Evolutionary conservation across 257 asterid species (phyloP).

Genomic region (Lycium ferocissimum): DNA sequence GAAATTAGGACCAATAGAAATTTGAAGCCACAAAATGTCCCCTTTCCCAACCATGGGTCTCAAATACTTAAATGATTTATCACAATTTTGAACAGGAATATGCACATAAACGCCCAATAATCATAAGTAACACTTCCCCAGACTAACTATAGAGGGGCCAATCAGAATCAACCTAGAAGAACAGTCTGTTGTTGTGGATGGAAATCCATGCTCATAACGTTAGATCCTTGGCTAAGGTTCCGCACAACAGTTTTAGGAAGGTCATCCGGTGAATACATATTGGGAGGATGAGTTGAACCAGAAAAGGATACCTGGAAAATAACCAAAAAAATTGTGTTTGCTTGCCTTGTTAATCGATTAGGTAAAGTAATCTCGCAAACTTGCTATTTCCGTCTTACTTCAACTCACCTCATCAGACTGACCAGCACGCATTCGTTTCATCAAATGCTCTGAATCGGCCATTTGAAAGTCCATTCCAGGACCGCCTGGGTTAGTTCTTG

Average conservation of each 20-base stretch:
- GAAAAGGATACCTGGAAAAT: conserved; percentile 78
- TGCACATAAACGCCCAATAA: conserved; percentile 23
- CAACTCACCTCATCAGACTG: conserved; percentile 79
- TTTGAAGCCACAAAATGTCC: not conserved
- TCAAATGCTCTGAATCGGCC: conserved; percentile 84
- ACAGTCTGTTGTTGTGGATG: conserved; percentile 96
- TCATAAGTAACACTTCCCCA: conserved; percentile 4
- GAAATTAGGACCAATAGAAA: conserved; percentile 7
- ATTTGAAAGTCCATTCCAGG: conserved; percentile 91
- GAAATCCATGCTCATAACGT: conserved; percentile 98
- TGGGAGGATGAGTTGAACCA: conserved; percentile 78
- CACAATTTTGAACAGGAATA: not conserved
- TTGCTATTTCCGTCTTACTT: conserved; percentile 18
- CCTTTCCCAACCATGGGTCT: conserved; percentile 19
- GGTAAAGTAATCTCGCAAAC: conserved; percentile 10
- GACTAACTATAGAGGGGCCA: conserved; percentile 1
- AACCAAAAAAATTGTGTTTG: conserved; percentile 31
- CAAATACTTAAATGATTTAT: conserved; percentile 9
- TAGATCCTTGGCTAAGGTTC: conserved; percentile 92
- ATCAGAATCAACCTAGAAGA: conserved; percentile 71
- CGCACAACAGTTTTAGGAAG: conserved; percentile 89
- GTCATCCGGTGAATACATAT: conserved; percentile 83
- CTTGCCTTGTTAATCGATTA: conserved; percentile 13
- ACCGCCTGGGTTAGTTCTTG: conserved; percentile 79
- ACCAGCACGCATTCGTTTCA: conserved; percentile 84